phyloP scores from a whole-genome alignment of 495 filamentous ascomycete species.

The Aspergillus asperescens region DNA sequence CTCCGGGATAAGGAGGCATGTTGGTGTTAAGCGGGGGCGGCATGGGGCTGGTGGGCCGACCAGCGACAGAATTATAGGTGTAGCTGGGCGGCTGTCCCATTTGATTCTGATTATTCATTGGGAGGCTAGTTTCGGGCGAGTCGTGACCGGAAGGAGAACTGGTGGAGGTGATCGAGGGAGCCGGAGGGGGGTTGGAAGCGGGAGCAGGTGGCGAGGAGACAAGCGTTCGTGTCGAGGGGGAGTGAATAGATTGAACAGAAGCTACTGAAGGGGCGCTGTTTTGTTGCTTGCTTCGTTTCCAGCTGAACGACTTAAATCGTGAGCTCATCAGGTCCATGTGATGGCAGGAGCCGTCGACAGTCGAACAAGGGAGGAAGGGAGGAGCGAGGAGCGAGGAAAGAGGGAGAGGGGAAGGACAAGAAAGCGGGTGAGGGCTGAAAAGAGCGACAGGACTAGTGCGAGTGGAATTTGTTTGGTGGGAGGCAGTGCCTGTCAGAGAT shows the following conservation, averaged over 20 bases:
- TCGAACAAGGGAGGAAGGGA: conserved; percentile 14
- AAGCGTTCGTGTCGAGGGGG: conserved; percentile 21
- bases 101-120: conserved; percentile 45
- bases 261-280: conserved; percentile 15
- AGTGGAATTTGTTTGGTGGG: conserved; percentile 2
- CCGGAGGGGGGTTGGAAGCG: conserved; percentile 32
- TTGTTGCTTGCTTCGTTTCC: conserved; percentile 41
- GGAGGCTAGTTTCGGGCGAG: conserved; percentile 49
- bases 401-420: conserved; percentile 9
- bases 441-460: conserved; percentile 2
- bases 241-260: conserved; percentile 8
- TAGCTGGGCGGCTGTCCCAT: conserved; percentile 68
- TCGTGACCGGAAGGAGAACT: conserved; percentile 38
- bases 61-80: conserved; percentile 58
- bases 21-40: conserved; percentile 64
- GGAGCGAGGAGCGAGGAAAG: conserved; percentile 11
- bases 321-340: conserved; percentile 49
- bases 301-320: conserved; percentile 44
- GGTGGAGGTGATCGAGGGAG: conserved; percentile 33
- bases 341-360: conserved; percentile 18
- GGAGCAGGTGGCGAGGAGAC: conserved; percentile 30
- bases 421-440: background rate
- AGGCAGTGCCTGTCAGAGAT: conserved; percentile 7
- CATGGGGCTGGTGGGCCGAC: conserved; percentile 54
- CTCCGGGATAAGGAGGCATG: conserved; percentile 44